Evolutionary conservation across 208 protist species (phyloP).

Genomic region (Giardia duodenalis): DNA sequence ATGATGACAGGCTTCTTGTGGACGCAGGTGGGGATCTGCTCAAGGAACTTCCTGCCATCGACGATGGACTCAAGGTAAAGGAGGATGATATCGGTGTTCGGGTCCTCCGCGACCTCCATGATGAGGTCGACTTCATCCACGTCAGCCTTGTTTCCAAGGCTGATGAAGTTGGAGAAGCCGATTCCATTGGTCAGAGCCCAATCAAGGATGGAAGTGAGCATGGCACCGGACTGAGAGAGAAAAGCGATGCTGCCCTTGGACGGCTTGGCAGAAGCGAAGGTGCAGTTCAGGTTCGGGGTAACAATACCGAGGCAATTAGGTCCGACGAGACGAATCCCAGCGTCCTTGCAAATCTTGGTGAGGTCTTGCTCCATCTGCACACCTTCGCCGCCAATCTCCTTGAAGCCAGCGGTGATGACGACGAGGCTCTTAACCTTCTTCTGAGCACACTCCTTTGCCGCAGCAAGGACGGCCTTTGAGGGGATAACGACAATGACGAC

Average conservation of each 20-base stretch:
- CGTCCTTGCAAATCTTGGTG: background rate
- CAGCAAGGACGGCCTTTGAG: constrained; percentile 20
- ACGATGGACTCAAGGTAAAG: constrained; percentile 44
- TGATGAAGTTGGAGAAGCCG: constrained; percentile 45
- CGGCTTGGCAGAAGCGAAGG: constrained; percentile 36
- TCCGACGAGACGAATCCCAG: constrained; percentile 39
- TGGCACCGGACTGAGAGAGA: constrained; percentile 46
- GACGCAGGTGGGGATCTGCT: constrained; percentile 16
- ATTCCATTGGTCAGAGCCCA: constrained; percentile 30
- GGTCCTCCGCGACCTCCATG: constrained; percentile 32
- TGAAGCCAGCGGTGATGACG: constrained; percentile 46
- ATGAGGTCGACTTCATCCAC: constrained; percentile 43
- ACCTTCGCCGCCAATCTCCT: constrained; percentile 38
- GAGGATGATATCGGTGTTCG: constrained; percentile 35
- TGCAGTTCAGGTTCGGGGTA: constrained; percentile 34
- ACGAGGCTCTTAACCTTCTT: constrained; percentile 21
- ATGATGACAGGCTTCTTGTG: constrained; percentile 42
- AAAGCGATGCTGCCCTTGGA: constrained; percentile 37
- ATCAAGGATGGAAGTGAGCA: constrained; percentile 43
- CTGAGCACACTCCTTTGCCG: constrained; percentile 35
- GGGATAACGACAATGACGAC: constrained; percentile 40
- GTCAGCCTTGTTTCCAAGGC: constrained; percentile 41
- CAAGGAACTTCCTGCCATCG: constrained; percentile 39
- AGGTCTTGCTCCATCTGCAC: constrained; percentile 37
- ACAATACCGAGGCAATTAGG: constrained; percentile 42